These are phyloP conservation scores for Leishmania lainsoni DNA, from an alignment of 208 protist genomes.

Conservation along the genomic window DNA sequence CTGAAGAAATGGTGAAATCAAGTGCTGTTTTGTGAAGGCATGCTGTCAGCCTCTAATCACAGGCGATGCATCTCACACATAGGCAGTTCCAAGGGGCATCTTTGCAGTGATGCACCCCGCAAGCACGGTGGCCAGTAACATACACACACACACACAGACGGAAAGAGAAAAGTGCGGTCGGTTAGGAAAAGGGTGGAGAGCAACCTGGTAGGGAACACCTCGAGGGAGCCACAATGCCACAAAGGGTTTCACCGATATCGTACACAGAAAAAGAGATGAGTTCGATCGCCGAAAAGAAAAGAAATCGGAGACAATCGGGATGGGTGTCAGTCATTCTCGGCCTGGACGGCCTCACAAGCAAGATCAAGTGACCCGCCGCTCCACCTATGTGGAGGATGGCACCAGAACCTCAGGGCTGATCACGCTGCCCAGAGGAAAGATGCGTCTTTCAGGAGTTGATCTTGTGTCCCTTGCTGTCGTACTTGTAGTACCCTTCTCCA, in stretches of 20 bases:
- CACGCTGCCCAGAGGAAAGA: not conserved
- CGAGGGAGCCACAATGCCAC: not conserved
- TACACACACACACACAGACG: not conserved
- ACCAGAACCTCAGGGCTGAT: not conserved
- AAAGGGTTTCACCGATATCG: not conserved
- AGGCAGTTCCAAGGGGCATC: not conserved
- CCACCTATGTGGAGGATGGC: not conserved
- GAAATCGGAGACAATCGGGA: not conserved
- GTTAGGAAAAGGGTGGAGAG: not conserved
- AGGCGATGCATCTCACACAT: not conserved
- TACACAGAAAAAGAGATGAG: not conserved
- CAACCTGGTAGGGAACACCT: not conserved
- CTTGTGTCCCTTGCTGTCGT: slow-evolving; percentile 41
- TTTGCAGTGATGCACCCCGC: not conserved
- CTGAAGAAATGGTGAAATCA: not conserved
- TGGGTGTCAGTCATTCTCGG: not conserved
- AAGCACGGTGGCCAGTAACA: not conserved
- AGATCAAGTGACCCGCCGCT: not conserved
- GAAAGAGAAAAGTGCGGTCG: not conserved
- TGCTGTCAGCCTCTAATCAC: too few species aligned
- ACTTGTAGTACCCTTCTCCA: slow-evolving; percentile 90
- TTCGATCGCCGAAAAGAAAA: not conserved
- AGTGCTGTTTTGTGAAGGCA: not conserved
- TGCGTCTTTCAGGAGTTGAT: slow-evolving; percentile 1
- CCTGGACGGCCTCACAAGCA: not conserved